These are phyloP conservation scores for Oryza rufipogon DNA, from an alignment of 176 grass and related monocot species.

Conservation along the genomic window DNA sequence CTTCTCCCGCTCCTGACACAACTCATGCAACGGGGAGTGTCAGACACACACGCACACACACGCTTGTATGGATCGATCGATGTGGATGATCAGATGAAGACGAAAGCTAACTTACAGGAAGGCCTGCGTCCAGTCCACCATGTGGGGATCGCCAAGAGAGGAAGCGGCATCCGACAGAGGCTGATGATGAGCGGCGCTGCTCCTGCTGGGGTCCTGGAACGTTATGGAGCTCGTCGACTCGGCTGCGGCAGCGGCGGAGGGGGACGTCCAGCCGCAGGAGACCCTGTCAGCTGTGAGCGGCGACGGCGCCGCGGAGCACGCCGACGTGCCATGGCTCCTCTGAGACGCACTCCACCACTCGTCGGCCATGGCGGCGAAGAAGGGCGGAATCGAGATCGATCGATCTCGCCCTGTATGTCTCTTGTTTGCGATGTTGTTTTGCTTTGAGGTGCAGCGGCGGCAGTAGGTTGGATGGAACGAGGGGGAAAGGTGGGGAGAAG, in stretches of 20 bases:
- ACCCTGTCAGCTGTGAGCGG: conserved; percentile 23
- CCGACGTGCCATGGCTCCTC: conserved; percentile 46
- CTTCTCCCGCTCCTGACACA: conserved; percentile 55
- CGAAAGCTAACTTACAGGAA: conserved; percentile 54
- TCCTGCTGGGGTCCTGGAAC: conserved; percentile 52
- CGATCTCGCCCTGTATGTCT: neutral
- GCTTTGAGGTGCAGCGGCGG: conserved; percentile 36
- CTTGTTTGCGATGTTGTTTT: conserved; percentile 11
- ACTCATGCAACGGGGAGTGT: neutral
- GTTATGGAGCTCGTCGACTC: conserved; percentile 57
- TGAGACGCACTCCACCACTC: conserved; percentile 56
- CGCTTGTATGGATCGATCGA: neutral
- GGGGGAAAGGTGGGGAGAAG: conserved; percentile 33
- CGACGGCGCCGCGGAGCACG: conserved; percentile 38
- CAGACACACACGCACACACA: neutral
- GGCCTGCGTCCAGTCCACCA: conserved; percentile 59
- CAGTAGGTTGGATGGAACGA: conserved; percentile 32
- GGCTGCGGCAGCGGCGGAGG: neutral
- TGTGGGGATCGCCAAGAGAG: conserved; percentile 42
- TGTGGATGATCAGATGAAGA: neutral
- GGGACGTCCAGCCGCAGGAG: conserved; percentile 48
- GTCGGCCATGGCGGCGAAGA: conserved; percentile 49
- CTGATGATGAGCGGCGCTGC: conserved; percentile 32
- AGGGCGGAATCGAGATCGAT: neutral
- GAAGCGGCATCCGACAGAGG: conserved; percentile 53